Conservation (phyloP, 2,329 filamentous ascomycete species). For the Claviceps sp. region DNA sequence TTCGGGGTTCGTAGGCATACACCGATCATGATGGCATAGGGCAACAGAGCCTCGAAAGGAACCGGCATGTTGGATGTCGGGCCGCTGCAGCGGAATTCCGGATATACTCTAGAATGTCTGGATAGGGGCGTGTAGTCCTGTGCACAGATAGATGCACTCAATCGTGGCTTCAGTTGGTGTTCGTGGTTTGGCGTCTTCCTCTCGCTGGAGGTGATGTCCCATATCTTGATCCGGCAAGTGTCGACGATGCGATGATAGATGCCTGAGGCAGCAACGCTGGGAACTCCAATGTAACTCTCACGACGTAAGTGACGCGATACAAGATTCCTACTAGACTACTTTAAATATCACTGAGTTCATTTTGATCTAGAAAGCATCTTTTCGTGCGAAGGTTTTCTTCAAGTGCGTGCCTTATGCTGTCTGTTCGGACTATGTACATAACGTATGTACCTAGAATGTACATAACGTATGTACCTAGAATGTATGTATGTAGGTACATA, state of each 20-base stretch:
- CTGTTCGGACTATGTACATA: no score
- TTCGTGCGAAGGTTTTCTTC: no score
- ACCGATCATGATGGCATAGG: constrained; percentile 49
- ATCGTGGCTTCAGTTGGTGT: constrained; percentile 2
- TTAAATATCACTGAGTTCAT: not conserved
- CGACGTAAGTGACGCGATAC: constrained; percentile 1
- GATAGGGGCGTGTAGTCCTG: not conserved
- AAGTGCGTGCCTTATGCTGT: no score
- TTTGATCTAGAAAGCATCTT: no score
- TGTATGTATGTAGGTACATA: no score
- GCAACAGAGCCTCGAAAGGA: constrained; percentile 50
- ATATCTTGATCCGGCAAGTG: not conserved
- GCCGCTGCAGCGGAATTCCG: constrained; percentile 20
- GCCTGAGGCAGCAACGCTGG: constrained; percentile 11
- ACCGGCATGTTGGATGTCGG: constrained; percentile 36
- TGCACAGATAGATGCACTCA: not conserved
- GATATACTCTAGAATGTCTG: not conserved
- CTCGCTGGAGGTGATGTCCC: not conserved
- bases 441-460: no score
- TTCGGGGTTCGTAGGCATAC: constrained; percentile 28
- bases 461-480: no score
- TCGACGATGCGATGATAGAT: constrained; percentile 1
- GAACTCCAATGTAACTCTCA: constrained; percentile 1
- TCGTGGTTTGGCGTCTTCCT: not conserved
- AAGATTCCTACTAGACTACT: not conserved